A percentile compares a stretch with the other conserved stretches of the same genome.
Conservation (phyloP, 306 rosid species). For the Acacia crassicarpa region DNA sequence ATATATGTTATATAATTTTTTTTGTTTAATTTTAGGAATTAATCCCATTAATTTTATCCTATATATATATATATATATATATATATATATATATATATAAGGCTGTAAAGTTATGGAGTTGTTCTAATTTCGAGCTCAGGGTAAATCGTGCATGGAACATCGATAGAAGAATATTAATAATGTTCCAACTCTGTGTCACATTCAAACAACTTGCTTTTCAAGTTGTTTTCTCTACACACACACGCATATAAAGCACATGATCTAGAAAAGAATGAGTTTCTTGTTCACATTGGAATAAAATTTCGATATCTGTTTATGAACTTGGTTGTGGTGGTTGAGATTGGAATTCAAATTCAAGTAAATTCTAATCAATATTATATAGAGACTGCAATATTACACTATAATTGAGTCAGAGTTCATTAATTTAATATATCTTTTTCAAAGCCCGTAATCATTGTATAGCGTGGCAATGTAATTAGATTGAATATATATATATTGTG, state of each 20-base stretch:
- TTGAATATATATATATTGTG: neutral
- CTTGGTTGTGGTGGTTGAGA: neutral
- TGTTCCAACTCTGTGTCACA: neutral
- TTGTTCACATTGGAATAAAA: neutral
- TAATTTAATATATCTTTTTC: neutral
- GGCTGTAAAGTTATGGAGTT: conserved; percentile 9
- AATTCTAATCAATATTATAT: neutral
- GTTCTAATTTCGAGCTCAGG: neutral
- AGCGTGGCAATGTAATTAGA: neutral
- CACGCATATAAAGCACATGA: neutral
- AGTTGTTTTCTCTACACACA: neutral
- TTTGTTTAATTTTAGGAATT: neutral
- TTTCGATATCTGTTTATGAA: neutral
- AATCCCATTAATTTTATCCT: neutral
- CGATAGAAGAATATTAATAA: neutral
- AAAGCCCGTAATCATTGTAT: neutral
- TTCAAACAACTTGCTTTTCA: neutral
- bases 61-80: neutral
- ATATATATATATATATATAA: neutral
- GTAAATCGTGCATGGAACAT: neutral
- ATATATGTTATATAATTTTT: neutral
- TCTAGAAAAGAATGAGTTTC: neutral
- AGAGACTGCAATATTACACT: neutral
- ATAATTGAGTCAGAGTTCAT: neutral
- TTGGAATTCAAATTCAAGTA: neutral